A percentile compares a stretch with the other conserved stretches of the same genome.
Evolutionary conservation across 1,284 basidiomycete species (phyloP).

Genomic region (Malassezia obtusa): DNA sequence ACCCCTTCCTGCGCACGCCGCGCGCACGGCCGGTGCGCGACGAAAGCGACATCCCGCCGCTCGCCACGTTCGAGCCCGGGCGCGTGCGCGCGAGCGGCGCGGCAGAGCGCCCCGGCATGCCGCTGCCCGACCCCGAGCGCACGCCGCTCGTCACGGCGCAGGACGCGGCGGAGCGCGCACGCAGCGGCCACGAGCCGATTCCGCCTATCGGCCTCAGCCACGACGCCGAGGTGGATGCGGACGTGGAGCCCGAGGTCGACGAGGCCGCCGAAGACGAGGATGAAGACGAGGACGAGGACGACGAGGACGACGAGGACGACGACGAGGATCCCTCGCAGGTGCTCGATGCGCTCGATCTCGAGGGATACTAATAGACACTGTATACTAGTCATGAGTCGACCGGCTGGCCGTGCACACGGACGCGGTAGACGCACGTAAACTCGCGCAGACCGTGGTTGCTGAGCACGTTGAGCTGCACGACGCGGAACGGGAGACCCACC

Average conservation of each 20-base stretch:
- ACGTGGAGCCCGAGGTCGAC: background rate
- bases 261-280: slow-evolving; percentile 11
- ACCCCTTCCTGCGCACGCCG: slow-evolving; percentile 5
- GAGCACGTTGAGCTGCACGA: slow-evolving; percentile 67
- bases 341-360: slow-evolving; percentile 24
- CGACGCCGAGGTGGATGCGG: background rate
- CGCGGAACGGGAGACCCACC: slow-evolving; percentile 65
- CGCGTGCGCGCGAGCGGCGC: background rate
- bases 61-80: background rate
- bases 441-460: slow-evolving; percentile 76
- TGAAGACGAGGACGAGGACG: slow-evolving; percentile 18
- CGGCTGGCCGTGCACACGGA: slow-evolving; percentile 54
- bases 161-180: background rate
- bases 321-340: slow-evolving; percentile 17
- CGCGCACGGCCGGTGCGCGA: slow-evolving; percentile 6
- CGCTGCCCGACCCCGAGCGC: slow-evolving; percentile 1
- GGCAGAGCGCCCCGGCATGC: background rate
- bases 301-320: slow-evolving; percentile 19
- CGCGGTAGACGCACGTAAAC: slow-evolving; percentile 80
- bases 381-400: slow-evolving; percentile 5
- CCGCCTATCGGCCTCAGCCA: background rate
- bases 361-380: slow-evolving; percentile 16
- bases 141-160: slow-evolving; percentile 3
- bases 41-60: slow-evolving; percentile 4
- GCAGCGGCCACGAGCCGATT: background rate